Evolutionary conservation across 140 eudicot species (phyloP).

Genomic region (Anethum foeniculum): DNA sequence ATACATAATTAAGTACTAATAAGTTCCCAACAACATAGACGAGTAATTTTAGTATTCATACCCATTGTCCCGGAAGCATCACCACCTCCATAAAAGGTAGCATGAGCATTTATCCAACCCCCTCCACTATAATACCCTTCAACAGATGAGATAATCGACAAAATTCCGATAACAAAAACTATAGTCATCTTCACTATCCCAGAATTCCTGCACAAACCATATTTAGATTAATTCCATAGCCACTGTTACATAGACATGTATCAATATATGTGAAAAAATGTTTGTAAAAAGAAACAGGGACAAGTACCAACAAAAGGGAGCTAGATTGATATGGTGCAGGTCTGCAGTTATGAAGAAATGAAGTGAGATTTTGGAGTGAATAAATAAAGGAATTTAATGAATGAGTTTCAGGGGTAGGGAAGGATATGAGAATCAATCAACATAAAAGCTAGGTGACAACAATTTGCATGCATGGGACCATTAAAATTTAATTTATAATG

Average conservation of each 20-base stretch:
- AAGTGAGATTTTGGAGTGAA: constrained; percentile 5
- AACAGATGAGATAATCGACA: constrained; percentile 28
- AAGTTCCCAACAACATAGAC: background rate
- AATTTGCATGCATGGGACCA: constrained; percentile 10
- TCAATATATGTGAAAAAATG: background rate
- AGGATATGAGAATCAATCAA: background rate
- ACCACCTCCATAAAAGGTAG: constrained; percentile 79
- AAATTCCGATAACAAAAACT: constrained; percentile 25
- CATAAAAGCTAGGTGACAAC: constrained; percentile 6
- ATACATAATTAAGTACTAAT: background rate
- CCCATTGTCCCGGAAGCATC: constrained; percentile 91
- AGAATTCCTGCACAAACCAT: constrained; percentile 22
- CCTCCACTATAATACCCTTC: constrained; percentile 47
- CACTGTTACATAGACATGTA: background rate
- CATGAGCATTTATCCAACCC: constrained; percentile 71
- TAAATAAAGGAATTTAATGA: background rate
- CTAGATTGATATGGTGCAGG: background rate
- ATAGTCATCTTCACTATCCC: constrained; percentile 23
- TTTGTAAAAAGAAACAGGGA: background rate
- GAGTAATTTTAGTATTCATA: constrained; percentile 8
- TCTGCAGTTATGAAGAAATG: background rate
- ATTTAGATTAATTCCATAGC: background rate
- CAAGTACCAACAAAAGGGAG: background rate
- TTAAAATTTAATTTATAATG: background rate
- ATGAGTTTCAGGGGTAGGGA: background rate